Conservation (phyloP, 805 yeast species). For the Wickerhamomyces chaumierensis region DNA sequence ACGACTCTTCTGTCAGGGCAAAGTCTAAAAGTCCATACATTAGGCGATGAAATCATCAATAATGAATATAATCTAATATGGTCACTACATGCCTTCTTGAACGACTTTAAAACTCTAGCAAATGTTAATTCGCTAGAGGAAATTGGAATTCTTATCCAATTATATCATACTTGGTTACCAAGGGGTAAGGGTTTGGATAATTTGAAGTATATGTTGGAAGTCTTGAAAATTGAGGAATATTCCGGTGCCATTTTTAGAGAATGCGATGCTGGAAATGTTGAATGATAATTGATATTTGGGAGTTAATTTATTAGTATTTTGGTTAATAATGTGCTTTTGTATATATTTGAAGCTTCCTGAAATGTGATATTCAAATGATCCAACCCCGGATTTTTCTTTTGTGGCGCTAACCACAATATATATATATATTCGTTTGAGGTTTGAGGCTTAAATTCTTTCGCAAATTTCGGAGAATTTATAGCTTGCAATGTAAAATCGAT, state of each 20-base stretch:
- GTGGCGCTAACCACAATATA: too few species aligned
- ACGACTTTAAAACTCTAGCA: slow-evolving; percentile 21
- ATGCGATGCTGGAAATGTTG: background rate
- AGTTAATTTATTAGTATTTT: too few species aligned
- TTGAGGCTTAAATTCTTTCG: too few species aligned
- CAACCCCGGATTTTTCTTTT: too few species aligned
- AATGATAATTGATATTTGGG: background rate
- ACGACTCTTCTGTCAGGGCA: slow-evolving; percentile 3
- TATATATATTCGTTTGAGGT: too few species aligned
- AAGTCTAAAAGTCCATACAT: background rate
- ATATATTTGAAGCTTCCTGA: too few species aligned
- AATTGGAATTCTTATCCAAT: slow-evolving; percentile 3
- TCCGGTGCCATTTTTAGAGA: slow-evolving; percentile 4
- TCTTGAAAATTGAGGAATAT: slow-evolving; percentile 16
- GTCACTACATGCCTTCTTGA: slow-evolving; percentile 29
- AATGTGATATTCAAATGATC: too few species aligned
- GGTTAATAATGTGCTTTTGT: too few species aligned
- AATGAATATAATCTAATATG: slow-evolving; percentile 30
- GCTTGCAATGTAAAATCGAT: too few species aligned
- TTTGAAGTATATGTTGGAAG: slow-evolving; percentile 17
- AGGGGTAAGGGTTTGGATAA: slow-evolving; percentile 9
- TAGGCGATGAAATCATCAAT: slow-evolving; percentile 12
- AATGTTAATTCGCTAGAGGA: slow-evolving; percentile 19
- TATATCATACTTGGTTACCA: slow-evolving; percentile 12
- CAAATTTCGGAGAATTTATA: too few species aligned